A percentile compares a stretch with the other conserved stretches of the same genome.
Evolutionary conservation across 2,329 filamentous ascomycete species (phyloP).

Genomic region (Acrodontium crateriforme): DNA sequence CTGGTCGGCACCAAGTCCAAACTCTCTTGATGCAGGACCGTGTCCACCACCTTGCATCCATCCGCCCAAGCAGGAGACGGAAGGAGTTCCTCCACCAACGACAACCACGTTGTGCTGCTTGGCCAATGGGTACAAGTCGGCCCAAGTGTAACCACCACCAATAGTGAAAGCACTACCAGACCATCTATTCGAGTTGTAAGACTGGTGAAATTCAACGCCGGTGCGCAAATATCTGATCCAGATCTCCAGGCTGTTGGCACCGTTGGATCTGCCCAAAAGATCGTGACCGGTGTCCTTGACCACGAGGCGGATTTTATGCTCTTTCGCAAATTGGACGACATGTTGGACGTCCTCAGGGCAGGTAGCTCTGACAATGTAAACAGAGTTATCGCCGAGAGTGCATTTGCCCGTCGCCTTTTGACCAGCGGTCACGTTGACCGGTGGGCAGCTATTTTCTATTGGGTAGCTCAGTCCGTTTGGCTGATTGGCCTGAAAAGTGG

Average conservation of each 20-base stretch:
- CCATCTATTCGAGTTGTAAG: conserved; percentile 15
- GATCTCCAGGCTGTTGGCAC: conserved; percentile 18
- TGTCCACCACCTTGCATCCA: conserved; percentile 17
- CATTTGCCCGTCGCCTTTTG: too few relatives aligned
- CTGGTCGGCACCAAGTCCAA: conserved; percentile 15
- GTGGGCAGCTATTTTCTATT: too few relatives aligned
- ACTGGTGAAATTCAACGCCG: conserved; percentile 17
- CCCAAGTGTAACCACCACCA: conserved; percentile 20
- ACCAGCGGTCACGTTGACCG: too few relatives aligned
- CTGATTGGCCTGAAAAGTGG: too few relatives aligned
- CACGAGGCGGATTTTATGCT: conserved; percentile 28
- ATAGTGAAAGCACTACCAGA: conserved; percentile 19
- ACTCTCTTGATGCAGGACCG: conserved; percentile 9
- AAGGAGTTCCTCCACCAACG: conserved; percentile 8
- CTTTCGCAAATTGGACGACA: conserved; percentile 25
- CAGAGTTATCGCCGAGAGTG: too few relatives aligned
- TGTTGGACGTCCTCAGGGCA: too few relatives aligned
- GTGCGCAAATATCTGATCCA: conserved; percentile 19
- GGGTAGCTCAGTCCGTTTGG: too few relatives aligned
- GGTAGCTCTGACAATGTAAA: too few relatives aligned
- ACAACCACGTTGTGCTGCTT: conserved; percentile 15
- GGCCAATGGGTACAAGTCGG: conserved; percentile 20
- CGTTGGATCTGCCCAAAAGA: conserved; percentile 23
- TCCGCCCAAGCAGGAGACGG: conserved; percentile 13
- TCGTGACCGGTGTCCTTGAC: conserved; percentile 47